A percentile compares a stretch with the other conserved stretches of the same genome.
Conservation (phyloP, 495 filamentous ascomycete species). For the Hypoxylon lenormandii region DNA sequence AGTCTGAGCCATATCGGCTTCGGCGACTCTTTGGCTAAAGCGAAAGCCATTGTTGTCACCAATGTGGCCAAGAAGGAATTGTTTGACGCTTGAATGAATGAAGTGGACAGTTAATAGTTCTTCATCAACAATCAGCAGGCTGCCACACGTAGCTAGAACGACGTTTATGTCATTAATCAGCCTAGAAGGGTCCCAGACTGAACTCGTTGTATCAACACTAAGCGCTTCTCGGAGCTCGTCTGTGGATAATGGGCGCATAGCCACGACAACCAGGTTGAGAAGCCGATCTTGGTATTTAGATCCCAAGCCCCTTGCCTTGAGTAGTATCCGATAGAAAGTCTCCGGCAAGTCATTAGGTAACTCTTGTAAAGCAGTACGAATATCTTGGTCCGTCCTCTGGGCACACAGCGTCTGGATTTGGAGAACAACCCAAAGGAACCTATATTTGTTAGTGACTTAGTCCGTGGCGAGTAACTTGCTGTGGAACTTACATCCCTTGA, state of each 20-base stretch:
- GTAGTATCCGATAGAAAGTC: conserved; percentile 58
- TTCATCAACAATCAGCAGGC: conserved; percentile 61
- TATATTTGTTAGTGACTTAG: background rate
- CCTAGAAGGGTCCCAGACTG: conserved; percentile 51
- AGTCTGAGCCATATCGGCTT: conserved; percentile 51
- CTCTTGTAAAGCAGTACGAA: conserved; percentile 54
- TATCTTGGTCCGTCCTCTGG: conserved; percentile 57
- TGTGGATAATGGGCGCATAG: conserved; percentile 54
- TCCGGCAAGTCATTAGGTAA: conserved; percentile 58
- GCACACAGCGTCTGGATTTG: conserved; percentile 58
- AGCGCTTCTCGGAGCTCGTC: conserved; percentile 60
- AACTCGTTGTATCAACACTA: conserved; percentile 54
- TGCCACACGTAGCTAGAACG: conserved; percentile 55
- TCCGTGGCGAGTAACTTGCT: background rate
- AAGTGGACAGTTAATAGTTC: conserved; percentile 56
- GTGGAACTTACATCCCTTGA: conserved; percentile 54
- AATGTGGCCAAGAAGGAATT: conserved; percentile 54
- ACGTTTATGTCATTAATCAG: conserved; percentile 55
- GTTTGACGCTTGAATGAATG: conserved; percentile 59
- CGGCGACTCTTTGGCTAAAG: conserved; percentile 44
- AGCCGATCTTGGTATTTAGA: conserved; percentile 45
- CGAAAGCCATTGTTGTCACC: conserved; percentile 27
- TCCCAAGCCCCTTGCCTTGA: conserved; percentile 41
- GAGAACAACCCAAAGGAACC: conserved; percentile 60
- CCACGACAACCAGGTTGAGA: conserved; percentile 51